These are phyloP conservation scores for Trypanosoma cruzi DNA, from an alignment of 208 protist genomes.

Conservation along the genomic window DNA sequence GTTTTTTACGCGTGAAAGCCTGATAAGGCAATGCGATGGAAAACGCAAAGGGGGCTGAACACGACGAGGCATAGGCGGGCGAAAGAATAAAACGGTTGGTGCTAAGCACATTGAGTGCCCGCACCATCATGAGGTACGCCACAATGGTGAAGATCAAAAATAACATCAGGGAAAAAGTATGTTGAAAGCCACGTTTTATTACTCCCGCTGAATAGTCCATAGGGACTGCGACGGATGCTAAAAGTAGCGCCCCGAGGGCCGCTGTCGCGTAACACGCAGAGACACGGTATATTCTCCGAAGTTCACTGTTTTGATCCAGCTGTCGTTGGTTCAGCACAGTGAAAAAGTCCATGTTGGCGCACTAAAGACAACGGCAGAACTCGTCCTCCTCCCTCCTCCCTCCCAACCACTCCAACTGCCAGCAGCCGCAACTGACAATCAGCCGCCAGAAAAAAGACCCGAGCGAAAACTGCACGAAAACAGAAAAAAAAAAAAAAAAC, in stretches of 20 bases:
- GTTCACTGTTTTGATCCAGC: conserved; percentile 36
- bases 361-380: background rate
- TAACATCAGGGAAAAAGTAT: background rate
- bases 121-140: conserved; percentile 28
- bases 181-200: background rate
- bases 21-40: conserved; percentile 29
- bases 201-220: background rate
- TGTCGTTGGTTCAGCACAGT: conserved; percentile 43
- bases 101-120: conserved; percentile 33
- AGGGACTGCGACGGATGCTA: conserved; percentile 12
- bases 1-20: conserved; percentile 29
- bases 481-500: conserved; percentile 5
- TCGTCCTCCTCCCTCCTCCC: background rate
- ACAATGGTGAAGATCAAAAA: conserved; percentile 25
- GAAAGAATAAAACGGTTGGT: conserved; percentile 39
- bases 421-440: background rate
- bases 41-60: conserved; percentile 19
- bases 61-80: conserved; percentile 14
- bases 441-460: background rate
- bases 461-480: background rate
- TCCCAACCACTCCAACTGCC: too few species aligned
- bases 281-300: conserved; percentile 31
- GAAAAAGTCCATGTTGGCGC: conserved; percentile 41
- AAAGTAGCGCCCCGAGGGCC: conserved; percentile 16
- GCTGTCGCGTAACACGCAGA: conserved; percentile 22